Evolutionary conservation across 495 filamentous ascomycete genomes (phyloP).

Genomic region (Penicillium chermesinum): DNA sequence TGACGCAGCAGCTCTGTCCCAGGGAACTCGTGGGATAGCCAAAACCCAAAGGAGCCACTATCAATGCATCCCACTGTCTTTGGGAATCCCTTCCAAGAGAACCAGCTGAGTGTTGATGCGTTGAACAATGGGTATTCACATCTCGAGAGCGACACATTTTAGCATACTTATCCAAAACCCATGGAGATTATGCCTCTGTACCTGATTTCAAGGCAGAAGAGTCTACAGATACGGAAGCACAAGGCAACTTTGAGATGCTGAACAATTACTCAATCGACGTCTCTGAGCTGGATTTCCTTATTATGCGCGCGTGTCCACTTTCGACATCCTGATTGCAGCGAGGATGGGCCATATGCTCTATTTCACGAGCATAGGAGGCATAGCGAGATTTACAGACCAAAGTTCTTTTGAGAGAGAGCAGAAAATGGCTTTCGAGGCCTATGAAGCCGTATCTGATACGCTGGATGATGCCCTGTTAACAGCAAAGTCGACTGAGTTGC

Average conservation of each 20-base stretch:
- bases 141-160: too few relatives aligned
- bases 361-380: constrained; percentile 22
- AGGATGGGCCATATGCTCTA: constrained; percentile 21
- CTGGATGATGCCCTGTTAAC: constrained; percentile 1
- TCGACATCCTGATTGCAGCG: constrained; percentile 16
- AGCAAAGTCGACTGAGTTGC: constrained; percentile 12
- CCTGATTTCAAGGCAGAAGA: too few relatives aligned
- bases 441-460: not conserved
- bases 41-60: not conserved
- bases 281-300: constrained; percentile 17
- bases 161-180: too few relatives aligned
- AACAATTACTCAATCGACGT: constrained; percentile 10
- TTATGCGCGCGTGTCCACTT: constrained; percentile 9
- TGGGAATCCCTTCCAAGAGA: too few relatives aligned
- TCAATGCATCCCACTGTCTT: too few relatives aligned
- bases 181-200: too few relatives aligned
- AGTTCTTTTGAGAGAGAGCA: constrained; percentile 18
- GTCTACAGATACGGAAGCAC: too few relatives aligned
- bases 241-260: constrained; percentile 1
- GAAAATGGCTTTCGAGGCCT: constrained; percentile 8
- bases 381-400: constrained; percentile 19
- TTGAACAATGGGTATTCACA: too few relatives aligned
- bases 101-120: too few relatives aligned
- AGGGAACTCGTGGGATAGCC: not conserved
- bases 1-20: not conserved